phyloP scores from a whole-genome alignment of 345 rosid genomes.

The Alliaria petiolata region DNA sequence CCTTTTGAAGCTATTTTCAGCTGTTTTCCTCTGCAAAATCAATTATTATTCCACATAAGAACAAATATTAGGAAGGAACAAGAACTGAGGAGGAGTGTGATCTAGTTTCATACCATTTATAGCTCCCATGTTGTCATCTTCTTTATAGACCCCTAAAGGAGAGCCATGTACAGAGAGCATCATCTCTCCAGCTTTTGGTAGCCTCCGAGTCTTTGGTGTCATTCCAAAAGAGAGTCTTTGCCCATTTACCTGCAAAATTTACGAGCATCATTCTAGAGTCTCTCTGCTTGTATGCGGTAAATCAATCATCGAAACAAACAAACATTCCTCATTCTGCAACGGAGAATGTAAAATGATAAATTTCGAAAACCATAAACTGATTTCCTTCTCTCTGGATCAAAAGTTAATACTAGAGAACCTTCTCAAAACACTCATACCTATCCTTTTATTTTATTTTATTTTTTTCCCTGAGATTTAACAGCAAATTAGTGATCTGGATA shows the following conservation, averaged over 20 bases:
- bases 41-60: slow-evolving; percentile 7
- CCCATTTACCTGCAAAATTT: slow-evolving; percentile 46
- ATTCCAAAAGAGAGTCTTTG: slow-evolving; percentile 88
- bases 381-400: background rate
- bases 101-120: too few relatives aligned
- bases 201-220: slow-evolving; percentile 83
- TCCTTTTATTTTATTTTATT: too few relatives aligned
- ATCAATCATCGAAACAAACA: slow-evolving; percentile 10
- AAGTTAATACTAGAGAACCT: background rate
- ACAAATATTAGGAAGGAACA: background rate
- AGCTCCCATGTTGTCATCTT: slow-evolving; percentile 87
- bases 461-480: too few relatives aligned
- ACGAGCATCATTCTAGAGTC: background rate
- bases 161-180: slow-evolving; percentile 89
- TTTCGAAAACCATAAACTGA: too few relatives aligned
- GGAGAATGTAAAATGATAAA: background rate
- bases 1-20: slow-evolving; percentile 3
- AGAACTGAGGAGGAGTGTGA: background rate
- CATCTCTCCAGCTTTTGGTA: slow-evolving; percentile 85
- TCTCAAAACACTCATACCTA: background rate
- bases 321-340: slow-evolving; percentile 1
- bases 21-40: slow-evolving; percentile 28
- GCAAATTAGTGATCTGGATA: too few relatives aligned
- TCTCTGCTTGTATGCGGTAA: background rate
- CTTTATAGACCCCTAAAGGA: slow-evolving; percentile 84